Evolutionary conservation across 441 rosid genomes (phyloP).

Genomic region (Theobroma grandiflorum): DNA sequence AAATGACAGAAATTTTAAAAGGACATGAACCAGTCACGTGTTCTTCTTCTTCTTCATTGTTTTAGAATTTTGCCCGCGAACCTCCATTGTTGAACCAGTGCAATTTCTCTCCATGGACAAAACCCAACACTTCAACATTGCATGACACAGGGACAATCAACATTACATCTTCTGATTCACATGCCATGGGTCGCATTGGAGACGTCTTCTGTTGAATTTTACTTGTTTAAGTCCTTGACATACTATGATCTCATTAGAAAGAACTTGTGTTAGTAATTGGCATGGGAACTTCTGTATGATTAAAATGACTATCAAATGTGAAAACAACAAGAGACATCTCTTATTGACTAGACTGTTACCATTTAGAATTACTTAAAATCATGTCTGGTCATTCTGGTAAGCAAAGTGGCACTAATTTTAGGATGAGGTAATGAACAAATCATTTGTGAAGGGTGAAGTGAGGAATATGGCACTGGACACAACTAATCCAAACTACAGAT

Average conservation of each 20-base stretch:
- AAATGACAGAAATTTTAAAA: no score
- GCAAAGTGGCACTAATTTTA: neutral
- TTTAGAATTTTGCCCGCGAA: no score
- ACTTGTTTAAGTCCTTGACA: neutral
- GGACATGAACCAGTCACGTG: no score
- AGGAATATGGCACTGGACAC: neutral
- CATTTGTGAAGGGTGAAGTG: neutral
- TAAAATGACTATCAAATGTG: neutral
- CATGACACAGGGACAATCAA: slow-evolving; percentile 98
- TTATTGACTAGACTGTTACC: neutral
- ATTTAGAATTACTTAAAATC: neutral
- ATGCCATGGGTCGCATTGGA: slow-evolving; percentile 99
- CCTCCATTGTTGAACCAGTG: no score
- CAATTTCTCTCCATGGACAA: no score
- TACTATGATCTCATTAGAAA: slow-evolving; percentile 1
- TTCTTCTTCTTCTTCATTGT: no score
- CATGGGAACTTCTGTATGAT: neutral
- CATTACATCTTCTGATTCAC: slow-evolving; percentile 95
- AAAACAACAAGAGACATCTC: neutral
- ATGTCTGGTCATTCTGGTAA: neutral
- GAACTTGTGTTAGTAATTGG: neutral
- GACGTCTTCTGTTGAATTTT: slow-evolving; percentile 56
- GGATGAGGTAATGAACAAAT: neutral
- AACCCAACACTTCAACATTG: no score
- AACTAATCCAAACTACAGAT: slow-evolving; percentile 37